A percentile compares a stretch with the other conserved stretches of the same genome.
Evolutionary conservation across 768 basidiomycete genomes (phyloP).

Genomic region (Mycena sanguinolenta): DNA sequence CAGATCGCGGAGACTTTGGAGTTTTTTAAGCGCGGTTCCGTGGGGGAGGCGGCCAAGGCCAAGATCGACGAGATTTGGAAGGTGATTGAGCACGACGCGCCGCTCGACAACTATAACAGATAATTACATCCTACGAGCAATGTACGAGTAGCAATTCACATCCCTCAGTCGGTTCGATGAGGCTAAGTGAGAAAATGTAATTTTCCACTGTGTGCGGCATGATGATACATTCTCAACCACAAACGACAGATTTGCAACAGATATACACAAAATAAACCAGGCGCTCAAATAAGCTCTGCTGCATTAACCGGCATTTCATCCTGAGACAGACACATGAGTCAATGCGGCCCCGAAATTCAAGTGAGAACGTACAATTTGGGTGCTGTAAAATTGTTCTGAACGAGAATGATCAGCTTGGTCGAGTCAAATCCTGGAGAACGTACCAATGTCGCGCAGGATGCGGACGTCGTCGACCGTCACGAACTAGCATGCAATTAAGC

Average conservation of each 20-base stretch:
- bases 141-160: too few relatives aligned
- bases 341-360: conserved; percentile 25
- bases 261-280: conserved; percentile 22
- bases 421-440: conserved; percentile 43
- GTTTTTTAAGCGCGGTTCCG: neutral
- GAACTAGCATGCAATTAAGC: conserved; percentile 64
- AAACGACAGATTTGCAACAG: too few relatives aligned
- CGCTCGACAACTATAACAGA: neutral
- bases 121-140: neutral
- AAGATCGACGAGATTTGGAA: neutral
- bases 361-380: conserved; percentile 79
- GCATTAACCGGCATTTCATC: conserved; percentile 99
- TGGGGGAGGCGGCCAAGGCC: neutral
- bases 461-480: conserved; percentile 96
- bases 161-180: too few relatives aligned
- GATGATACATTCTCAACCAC: conserved; percentile 29
- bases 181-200: neutral
- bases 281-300: conserved; percentile 86
- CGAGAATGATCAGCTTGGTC: conserved; percentile 25
- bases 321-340: conserved; percentile 59
- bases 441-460: conserved; percentile 96
- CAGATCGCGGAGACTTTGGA: neutral
- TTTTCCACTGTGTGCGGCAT: neutral
- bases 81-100: neutral
- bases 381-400: conserved; percentile 95